Base-by-base conservation (phyloP, 2,329 filamentous ascomycete genomes). In the Venturia asperata region DNA sequence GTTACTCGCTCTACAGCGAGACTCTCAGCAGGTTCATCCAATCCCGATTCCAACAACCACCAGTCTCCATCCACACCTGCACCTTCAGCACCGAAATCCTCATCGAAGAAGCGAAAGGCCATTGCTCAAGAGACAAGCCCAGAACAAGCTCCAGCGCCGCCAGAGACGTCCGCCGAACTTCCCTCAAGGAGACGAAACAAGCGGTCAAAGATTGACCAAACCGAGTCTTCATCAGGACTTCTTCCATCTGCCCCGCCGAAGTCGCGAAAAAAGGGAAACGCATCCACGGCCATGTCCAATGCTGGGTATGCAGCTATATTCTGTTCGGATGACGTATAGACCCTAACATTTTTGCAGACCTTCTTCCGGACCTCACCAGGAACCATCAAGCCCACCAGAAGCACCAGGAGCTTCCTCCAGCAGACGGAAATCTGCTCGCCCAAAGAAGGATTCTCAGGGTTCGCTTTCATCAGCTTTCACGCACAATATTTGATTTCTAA, bases 1-100 rank as follows among this genome's bases (percentile, higher is more conserved):
- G 87, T 94, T 74, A 97, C 93, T 83, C 91, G 93, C 82, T 94
- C 92, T 74, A 89, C 92, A 78, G 89, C 92, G 81, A 92, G 92
- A 83, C 87, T 91, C 85, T 90, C 90, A 81, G 89, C 90, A 79
- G 83, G 82, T 74, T 74, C 75, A 69, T 75, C 85, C 68, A 74
- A 68, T 72, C 68, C 73, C 64, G 69, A 68, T 71, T 67, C 71
- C 80, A 78, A 79, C 78, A 63, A 62, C 71, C 78, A 79, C 72
- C 75, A 80, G 70, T 58, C 73, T 71, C 69, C 74, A 68, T 69
- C 72, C 70, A 67, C 72, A 78, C 73, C 74, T 78, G 62, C 75
- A 60, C 69, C 69, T 65, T 78, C 77, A 72, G 77, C 75, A 73
- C 78, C 72, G 70, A 76, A 79, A 69, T 78, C 77, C 68, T 76